Evolutionary conservation across 2,329 filamentous ascomycete genomes (phyloP).

Genomic region (Xylariaceae sp.): DNA sequence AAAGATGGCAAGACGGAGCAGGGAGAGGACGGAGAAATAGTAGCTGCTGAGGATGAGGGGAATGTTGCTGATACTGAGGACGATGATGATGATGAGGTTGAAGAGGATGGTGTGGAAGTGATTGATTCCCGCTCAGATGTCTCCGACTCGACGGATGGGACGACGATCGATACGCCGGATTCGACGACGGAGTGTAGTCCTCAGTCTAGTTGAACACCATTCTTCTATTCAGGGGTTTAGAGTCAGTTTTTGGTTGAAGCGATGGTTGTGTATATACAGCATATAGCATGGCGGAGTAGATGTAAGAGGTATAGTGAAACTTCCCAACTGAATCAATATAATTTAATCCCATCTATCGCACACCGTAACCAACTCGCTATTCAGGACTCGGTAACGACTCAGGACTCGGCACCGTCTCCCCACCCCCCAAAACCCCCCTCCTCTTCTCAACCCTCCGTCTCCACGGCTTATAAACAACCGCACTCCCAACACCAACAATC

Average conservation of each 20-base stretch:
- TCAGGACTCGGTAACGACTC: neutral
- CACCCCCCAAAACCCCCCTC: neutral
- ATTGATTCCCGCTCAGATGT: conserved; percentile 27
- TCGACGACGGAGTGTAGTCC: conserved; percentile 26
- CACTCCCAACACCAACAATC: conserved; percentile 66
- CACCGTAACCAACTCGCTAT: neutral
- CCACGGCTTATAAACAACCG: conserved; percentile 77
- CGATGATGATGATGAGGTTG: conserved; percentile 21
- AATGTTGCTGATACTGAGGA: conserved; percentile 21
- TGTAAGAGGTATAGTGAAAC: neutral
- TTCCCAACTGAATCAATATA: neutral
- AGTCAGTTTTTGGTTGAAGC: too few relatives aligned
- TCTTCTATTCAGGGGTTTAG: neutral
- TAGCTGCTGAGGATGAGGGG: conserved; percentile 14
- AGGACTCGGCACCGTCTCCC: neutral
- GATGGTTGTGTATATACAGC: neutral
- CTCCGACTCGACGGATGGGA: conserved; percentile 28
- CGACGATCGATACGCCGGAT: conserved; percentile 27
- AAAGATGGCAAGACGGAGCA: conserved; percentile 28
- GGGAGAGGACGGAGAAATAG: conserved; percentile 4
- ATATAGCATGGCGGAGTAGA: conserved; percentile 7
- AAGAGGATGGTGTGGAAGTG: conserved; percentile 23
- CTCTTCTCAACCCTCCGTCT: conserved; percentile 44
- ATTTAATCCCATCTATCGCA: neutral
- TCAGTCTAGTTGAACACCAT: conserved; percentile 19